Base-by-base conservation (phyloP, 2,329 filamentous ascomycete genomes). In the Pseudogymnoascus sp. region DNA sequence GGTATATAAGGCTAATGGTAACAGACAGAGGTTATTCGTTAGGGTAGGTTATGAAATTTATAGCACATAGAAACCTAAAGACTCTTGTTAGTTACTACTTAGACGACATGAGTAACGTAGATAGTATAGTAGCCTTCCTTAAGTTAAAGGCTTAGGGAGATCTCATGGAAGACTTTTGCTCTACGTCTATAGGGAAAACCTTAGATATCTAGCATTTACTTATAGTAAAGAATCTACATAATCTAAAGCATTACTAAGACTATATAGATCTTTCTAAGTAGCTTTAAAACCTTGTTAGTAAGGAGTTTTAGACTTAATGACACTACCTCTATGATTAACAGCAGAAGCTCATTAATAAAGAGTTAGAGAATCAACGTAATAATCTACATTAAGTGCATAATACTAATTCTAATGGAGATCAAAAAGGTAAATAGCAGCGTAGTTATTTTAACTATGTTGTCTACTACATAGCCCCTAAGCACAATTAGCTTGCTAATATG, bases 1-100 rank as follows among this genome's bases (percentile, higher is more conserved):
- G 2, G 39, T 21, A 43, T 63, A 60, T n/a, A 39, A 43, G 62
- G 41, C 62, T 28, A 62, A 61, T 19, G 63, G 63, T 34, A 63
- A 65, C 64, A 28, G 25, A 34, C 39, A 60, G 48, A 1, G 48
- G 39, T 2, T 43, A 43, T 43, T 43, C 39, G n/a, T 10, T 43
- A 21, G 39, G 39, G 16, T 16, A 66, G 62, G 25, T 63, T 25
- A 57, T 45, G 28, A 66, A 65, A 23, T 66, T 63, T 66, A 10
- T 48, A 1, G 36, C 37, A 11, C 23, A 65, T 66, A 64, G 7
- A 43, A 43, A 43, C 39, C 23, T 28, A 45, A 54, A 62, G 21
- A 41, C 63, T 31, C 43, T 65, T 45, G 19, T 63, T 66, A 19
- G 51, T 5, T 8, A 43, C 39, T 43, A 43, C 39, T 19, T 43